Percentiles rank a stretch among this genome's conserved stretches.
phyloP scores from a whole-genome alignment of 1,139 yeast species.

The Wickerhamiella pararugosa region DNA sequence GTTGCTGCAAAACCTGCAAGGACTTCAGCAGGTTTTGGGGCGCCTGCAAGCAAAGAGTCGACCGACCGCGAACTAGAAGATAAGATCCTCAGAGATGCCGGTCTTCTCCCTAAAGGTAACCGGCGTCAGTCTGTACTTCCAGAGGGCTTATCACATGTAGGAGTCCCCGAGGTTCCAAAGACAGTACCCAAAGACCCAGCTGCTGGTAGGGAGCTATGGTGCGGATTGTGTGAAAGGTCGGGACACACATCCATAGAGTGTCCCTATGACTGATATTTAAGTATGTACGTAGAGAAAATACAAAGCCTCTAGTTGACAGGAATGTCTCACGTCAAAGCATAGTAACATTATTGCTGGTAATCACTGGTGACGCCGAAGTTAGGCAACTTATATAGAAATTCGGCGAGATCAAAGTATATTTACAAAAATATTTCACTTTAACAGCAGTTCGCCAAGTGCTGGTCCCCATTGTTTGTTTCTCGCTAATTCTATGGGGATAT shows the following conservation, averaged over 20 bases:
- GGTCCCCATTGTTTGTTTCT: too few relatives aligned
- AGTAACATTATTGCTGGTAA: too few relatives aligned
- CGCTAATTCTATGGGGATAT: too few relatives aligned
- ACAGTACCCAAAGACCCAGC: conserved; percentile 41
- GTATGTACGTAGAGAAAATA: too few relatives aligned
- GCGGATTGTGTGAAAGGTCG: conserved; percentile 79
- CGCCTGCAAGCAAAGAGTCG: not conserved
- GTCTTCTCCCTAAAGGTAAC: not conserved
- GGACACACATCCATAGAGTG: conserved; percentile 83
- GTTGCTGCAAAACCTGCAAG: not conserved
- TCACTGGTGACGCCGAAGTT: too few relatives aligned
- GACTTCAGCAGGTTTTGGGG: not conserved
- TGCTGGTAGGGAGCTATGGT: conserved; percentile 67
- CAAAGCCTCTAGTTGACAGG: too few relatives aligned
- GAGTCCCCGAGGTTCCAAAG: conserved; percentile 1
- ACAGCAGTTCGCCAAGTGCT: too few relatives aligned
- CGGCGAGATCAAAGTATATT: too few relatives aligned
- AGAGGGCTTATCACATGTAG: not conserved
- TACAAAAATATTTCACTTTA: too few relatives aligned
- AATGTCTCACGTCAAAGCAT: too few relatives aligned
- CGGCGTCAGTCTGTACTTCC: not conserved
- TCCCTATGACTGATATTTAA: conserved; percentile 42
- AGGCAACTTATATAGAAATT: too few relatives aligned
- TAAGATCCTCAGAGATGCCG: conserved; percentile 3
- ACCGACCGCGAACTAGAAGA: conserved; percentile 9